Conservation (phyloP, 2,329 filamentous ascomycete species). For the Cladosporium sp. region DNA sequence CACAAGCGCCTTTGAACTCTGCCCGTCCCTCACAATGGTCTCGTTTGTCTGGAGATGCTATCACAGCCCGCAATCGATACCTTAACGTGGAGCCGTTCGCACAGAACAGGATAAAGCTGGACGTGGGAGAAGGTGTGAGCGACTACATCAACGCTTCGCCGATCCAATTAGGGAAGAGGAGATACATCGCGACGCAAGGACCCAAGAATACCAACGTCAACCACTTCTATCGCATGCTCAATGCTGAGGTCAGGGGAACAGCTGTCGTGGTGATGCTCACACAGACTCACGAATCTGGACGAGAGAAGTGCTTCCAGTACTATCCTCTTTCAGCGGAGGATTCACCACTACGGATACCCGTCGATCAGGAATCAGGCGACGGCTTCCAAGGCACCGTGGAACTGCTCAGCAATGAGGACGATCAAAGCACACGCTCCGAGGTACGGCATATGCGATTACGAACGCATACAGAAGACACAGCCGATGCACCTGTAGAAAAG, state of each 20-base stretch:
- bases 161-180: conserved; percentile 42
- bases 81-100: conserved; percentile 85
- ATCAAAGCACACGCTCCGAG: conserved; percentile 59
- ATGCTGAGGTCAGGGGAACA: conserved; percentile 50
- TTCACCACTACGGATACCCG: conserved; percentile 23
- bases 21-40: conserved; percentile 54
- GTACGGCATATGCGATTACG: conserved; percentile 65
- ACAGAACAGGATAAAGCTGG: conserved; percentile 76
- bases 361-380: conserved; percentile 26
- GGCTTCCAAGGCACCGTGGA: conserved; percentile 64
- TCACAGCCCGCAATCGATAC: conserved; percentile 73
- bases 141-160: conserved; percentile 53
- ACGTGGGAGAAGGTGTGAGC: conserved; percentile 63
- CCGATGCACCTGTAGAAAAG: conserved; percentile 49
- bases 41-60: conserved; percentile 53
- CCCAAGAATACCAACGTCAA: conserved; percentile 71
- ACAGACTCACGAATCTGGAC: conserved; percentile 71
- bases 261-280: conserved; percentile 94
- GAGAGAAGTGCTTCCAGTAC: conserved; percentile 86
- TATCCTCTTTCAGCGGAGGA: conserved; percentile 47
- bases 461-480: conserved; percentile 36
- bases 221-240: conserved; percentile 94
- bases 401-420: conserved; percentile 52
- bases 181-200: conserved; percentile 86
- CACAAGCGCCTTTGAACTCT: conserved; percentile 27